Evolutionary conservation across 1,284 basidiomycete genomes (phyloP), one percentile per base, ranked within the genome.

Genomic region (Papiliotrema fonsecae): DNA sequence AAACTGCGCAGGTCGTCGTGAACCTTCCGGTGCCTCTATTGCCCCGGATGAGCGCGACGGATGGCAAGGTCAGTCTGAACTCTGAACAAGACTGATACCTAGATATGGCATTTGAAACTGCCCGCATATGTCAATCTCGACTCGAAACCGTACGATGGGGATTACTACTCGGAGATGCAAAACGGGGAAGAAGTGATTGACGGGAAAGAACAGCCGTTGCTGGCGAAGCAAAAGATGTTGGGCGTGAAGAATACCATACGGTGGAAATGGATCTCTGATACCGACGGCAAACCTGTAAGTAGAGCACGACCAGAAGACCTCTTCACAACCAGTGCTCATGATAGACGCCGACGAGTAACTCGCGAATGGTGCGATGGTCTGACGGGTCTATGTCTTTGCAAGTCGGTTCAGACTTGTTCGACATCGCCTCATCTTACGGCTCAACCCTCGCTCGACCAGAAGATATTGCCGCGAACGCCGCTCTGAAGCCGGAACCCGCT

Each of bases 351-450:
- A 55, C 64, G 58, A 65, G 60, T 31, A 74, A 74, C 38, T 61
- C 71, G 22, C 57, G 70, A 30, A 62, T 74, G 55, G 59, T 74
- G 16, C 60, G 69, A 10, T 74, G 72, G 72, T 69, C 66, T n/a
- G 72, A 74, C 46, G 72, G 72, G 1, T 64, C 65, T 6, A 62
- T 71, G 22, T 67, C 64, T 2, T 55, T 74, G 10, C 71, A 73
- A 56, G 54, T 74, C 26, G 72, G 72, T 1, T 52, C 51, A 13
- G 71, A 74, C 45, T 52, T 74, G 34, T 74, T 61, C 59, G 72
- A 74, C 54, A 52, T 74, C 9, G 60, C 66, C 13, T 54, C 65
- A 7, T 68, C 65, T n/a, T 56, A 61, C 35, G 67, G 67, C 10
- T 36, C 52, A 28, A 26, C 42, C n/a, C 34, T 41, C 2, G 39